A percentile compares a stretch with the other conserved stretches of the same genome.
phyloP scores from a whole-genome alignment of 345 rosid species.

The Rubroshorea leprosula region DNA sequence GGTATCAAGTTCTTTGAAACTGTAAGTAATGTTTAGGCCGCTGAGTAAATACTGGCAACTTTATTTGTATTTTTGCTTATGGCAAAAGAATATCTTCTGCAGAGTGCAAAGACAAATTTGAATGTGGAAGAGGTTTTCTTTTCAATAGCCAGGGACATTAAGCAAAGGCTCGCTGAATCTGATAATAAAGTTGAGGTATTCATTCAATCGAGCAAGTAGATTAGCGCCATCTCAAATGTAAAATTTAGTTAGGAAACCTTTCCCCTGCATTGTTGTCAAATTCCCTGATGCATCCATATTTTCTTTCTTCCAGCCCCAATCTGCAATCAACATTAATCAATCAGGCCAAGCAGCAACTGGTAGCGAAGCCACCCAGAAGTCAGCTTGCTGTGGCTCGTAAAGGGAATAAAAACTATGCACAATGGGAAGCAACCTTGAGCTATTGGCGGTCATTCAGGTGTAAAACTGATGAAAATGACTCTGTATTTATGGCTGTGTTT shows the following conservation, averaged over 20 bases:
- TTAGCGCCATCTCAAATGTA: too few relatives aligned
- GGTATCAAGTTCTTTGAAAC: slow-evolving; percentile 81
- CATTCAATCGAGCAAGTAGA: neutral
- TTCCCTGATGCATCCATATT: neutral
- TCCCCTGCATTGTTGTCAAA: neutral
- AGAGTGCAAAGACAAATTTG: slow-evolving; percentile 62
- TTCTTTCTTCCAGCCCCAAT: slow-evolving; percentile 38
- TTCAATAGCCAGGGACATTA: slow-evolving; percentile 50
- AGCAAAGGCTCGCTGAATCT: slow-evolving; percentile 50
- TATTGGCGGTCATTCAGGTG: slow-evolving; percentile 1
- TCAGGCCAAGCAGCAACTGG: slow-evolving; percentile 31
- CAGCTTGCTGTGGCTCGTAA: slow-evolving; percentile 54
- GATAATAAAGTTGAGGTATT: slow-evolving; percentile 49
- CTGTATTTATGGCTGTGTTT: slow-evolving; percentile 14
- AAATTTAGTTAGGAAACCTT: too few relatives aligned
- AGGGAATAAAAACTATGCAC: neutral
- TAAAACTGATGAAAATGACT: slow-evolving; percentile 8
- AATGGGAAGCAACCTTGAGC: slow-evolving; percentile 6
- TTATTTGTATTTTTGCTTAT: neutral
- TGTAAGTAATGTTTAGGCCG: slow-evolving; percentile 30
- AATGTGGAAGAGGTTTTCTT: slow-evolving; percentile 64
- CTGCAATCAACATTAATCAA: slow-evolving; percentile 52
- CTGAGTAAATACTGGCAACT: neutral
- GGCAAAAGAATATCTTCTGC: slow-evolving; percentile 12
- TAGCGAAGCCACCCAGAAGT: slow-evolving; percentile 39